Conservation (phyloP, 2,329 filamentous ascomycete genomes). For the Pyrenophora teres region DNA sequence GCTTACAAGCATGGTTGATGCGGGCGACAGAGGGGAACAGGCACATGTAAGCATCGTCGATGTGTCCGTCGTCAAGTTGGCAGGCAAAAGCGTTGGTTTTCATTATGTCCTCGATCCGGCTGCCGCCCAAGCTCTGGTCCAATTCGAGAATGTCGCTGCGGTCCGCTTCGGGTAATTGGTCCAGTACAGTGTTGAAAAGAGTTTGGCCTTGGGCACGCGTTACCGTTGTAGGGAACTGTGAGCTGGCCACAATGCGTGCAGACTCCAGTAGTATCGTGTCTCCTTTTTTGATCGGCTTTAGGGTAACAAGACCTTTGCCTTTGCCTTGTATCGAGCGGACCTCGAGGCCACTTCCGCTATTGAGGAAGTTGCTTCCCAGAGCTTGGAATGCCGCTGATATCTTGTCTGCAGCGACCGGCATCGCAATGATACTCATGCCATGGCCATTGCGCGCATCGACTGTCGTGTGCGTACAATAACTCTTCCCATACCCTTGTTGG, state of each 20-base stretch:
- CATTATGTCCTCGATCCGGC: constrained; percentile 24
- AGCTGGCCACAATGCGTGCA: constrained; percentile 27
- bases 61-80: constrained; percentile 23
- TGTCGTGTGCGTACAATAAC: constrained; percentile 29
- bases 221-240: constrained; percentile 21
- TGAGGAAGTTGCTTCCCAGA: neutral
- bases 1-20: constrained; percentile 33
- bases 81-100: constrained; percentile 35
- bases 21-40: constrained; percentile 29
- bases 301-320: constrained; percentile 30
- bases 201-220: constrained; percentile 11
- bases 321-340: constrained; percentile 27
- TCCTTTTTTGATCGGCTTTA: constrained; percentile 17
- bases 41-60: constrained; percentile 30
- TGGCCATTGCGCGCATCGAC: constrained; percentile 14
- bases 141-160: constrained; percentile 13
- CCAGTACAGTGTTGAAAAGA: constrained; percentile 19
- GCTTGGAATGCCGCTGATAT: constrained; percentile 16
- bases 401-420: constrained; percentile 19
- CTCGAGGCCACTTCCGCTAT: constrained; percentile 10
- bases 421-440: constrained; percentile 29
- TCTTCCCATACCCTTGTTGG: constrained; percentile 9
- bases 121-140: constrained; percentile 22
- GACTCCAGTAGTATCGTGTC: constrained; percentile 27
- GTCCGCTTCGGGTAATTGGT: constrained; percentile 14